These are phyloP conservation scores for Volvox reticuliferus DNA, from an alignment of 139 green algal species.

Conservation along the genomic window DNA sequence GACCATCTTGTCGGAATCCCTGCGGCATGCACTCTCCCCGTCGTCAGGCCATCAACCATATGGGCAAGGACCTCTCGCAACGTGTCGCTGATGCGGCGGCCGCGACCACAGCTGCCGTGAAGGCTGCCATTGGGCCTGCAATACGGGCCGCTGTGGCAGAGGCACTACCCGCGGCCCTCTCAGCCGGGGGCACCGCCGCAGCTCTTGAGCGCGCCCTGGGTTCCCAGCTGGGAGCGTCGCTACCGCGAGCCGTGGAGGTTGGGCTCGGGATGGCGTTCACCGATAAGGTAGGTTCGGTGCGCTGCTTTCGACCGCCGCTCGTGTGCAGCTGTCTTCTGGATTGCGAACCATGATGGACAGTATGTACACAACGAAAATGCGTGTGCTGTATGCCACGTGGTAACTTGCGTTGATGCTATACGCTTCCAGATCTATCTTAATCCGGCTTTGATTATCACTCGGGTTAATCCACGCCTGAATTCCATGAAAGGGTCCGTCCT, in stretches of 20 bases:
- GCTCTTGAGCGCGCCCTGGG: conserved; percentile 60
- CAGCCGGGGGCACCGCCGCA: conserved; percentile 8
- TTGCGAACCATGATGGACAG: no score
- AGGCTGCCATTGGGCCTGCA: conserved; percentile 39
- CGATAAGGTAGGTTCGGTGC: neutral
- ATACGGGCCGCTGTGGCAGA: conserved; percentile 52
- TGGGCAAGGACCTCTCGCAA: conserved; percentile 35
- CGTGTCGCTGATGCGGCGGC: conserved; percentile 39
- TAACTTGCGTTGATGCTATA: no score
- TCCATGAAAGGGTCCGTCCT: no score
- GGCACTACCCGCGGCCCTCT: conserved; percentile 60
- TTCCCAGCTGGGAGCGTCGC: conserved; percentile 38
- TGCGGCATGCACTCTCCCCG: no score
- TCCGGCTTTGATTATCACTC: no score
- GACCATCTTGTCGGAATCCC: no score
- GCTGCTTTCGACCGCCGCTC: no score
- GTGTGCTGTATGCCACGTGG: no score
- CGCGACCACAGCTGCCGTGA: conserved; percentile 27
- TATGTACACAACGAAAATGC: no score
- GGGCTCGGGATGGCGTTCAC: conserved; percentile 24
- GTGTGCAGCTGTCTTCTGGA: no score
- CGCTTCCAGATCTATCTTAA: no score
- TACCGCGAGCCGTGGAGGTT: conserved; percentile 36
- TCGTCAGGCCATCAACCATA: conserved; percentile 2
- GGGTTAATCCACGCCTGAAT: no score